Percentiles rank a stretch among this genome's conserved stretches.
Conservation (phyloP, 140 eudicot species). For the Anethum foeniculum region DNA sequence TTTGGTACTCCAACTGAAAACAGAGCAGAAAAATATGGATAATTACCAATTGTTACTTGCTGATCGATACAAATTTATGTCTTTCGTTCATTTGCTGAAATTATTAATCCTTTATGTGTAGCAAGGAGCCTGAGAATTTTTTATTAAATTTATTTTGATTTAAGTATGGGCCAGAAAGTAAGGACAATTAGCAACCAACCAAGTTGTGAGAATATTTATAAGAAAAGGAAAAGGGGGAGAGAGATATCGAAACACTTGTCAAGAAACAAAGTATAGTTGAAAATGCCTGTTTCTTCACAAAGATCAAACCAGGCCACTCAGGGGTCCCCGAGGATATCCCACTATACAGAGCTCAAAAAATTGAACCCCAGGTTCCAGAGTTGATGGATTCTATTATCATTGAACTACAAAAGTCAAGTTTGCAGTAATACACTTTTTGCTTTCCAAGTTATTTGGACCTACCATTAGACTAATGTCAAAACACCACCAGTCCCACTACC, state of each 20-base stretch:
- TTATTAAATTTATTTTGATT: neutral
- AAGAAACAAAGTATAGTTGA: neutral
- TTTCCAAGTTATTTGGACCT: neutral
- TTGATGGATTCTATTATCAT: neutral
- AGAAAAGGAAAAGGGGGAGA: neutral
- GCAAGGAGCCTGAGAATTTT: neutral
- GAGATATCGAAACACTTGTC: neutral
- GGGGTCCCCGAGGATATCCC: conserved; percentile 1
- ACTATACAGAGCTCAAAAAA: neutral
- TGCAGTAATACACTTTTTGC: neutral
- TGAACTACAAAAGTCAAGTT: neutral
- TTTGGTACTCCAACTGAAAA: too few relatives aligned
- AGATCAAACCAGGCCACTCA: neutral
- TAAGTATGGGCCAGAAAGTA: neutral
- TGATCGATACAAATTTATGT: too few relatives aligned
- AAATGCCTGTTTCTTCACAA: neutral
- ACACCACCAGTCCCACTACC: conserved; percentile 7
- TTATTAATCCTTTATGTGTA: neutral
- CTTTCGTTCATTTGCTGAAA: neutral
- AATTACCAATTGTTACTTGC: too few relatives aligned
- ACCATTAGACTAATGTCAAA: neutral
- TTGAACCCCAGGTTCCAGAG: neutral
- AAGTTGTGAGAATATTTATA: neutral
- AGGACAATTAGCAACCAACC: neutral
- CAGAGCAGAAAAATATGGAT: too few relatives aligned